Evolutionary conservation across 73 alveolate genomes (phyloP).

Genomic region (Paramecium biaurelia): DNA sequence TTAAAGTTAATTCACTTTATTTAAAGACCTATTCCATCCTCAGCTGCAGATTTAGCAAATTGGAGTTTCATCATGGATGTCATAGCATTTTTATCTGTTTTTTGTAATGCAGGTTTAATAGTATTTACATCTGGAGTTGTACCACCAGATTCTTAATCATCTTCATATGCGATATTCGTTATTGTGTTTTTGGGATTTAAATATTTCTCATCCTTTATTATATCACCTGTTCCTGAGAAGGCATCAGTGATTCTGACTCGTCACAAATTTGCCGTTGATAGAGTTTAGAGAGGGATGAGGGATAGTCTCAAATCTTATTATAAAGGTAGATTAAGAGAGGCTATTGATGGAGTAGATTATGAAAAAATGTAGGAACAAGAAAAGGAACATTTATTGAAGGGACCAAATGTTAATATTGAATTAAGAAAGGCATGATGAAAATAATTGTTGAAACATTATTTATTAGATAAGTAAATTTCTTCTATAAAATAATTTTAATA

Average conservation of each 20-base stretch:
- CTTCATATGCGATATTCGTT: not conserved
- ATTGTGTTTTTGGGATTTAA: not conserved
- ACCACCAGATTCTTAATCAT: not conserved
- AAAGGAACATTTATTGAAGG: not conserved
- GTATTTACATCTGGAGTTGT: slow-evolving; percentile 37
- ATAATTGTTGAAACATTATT: not conserved
- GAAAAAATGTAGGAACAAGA: not conserved
- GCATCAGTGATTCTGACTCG: not conserved
- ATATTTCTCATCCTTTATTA: not conserved
- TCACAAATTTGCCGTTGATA: slow-evolving; percentile 30
- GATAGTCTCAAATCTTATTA: not conserved
- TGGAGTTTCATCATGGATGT: slow-evolving; percentile 60
- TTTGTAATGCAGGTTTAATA: slow-evolving; percentile 66
- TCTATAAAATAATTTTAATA: no score
- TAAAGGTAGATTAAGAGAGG: not conserved
- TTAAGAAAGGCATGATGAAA: not conserved
- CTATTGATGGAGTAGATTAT: not conserved
- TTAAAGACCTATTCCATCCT: slow-evolving; percentile 68
- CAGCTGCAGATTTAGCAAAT: slow-evolving; percentile 64
- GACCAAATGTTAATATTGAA: not conserved
- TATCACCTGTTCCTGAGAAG: slow-evolving; percentile 33
- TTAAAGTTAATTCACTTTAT: slow-evolving; percentile 55
- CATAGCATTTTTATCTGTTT: slow-evolving; percentile 54
- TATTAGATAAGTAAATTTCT: not conserved
- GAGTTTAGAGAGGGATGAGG: slow-evolving; percentile 24